phyloP scores from a whole-genome alignment of 2,329 filamentous ascomycete genomes.

The Fusarium musae region DNA sequence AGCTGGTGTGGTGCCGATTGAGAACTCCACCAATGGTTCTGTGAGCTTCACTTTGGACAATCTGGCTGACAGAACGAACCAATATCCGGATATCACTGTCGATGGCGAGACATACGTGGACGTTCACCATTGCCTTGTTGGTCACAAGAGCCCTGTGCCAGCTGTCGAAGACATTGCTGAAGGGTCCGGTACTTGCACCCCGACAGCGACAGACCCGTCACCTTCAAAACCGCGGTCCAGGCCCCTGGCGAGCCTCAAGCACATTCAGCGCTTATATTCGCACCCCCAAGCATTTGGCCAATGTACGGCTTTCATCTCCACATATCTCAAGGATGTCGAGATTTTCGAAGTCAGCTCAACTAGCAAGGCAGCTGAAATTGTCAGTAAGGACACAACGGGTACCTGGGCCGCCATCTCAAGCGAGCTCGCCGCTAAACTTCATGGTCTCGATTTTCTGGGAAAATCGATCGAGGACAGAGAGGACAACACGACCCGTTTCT shows the following conservation, averaged over 20 bases:
- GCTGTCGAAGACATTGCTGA: slow-evolving; percentile 45
- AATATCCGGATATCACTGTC: slow-evolving; percentile 76
- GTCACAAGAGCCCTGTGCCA: slow-evolving; percentile 52
- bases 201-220: slow-evolving; percentile 58
- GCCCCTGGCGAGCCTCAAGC: slow-evolving; percentile 63
- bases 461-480: slow-evolving; percentile 76
- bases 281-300: slow-evolving; percentile 97
- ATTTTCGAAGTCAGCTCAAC: slow-evolving; percentile 87
- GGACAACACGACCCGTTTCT: slow-evolving; percentile 84
- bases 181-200: slow-evolving; percentile 60
- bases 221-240: slow-evolving; percentile 58
- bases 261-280: slow-evolving; percentile 83
- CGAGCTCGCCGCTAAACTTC: slow-evolving; percentile 74
- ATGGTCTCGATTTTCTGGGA: slow-evolving; percentile 76
- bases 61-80: slow-evolving; percentile 76
- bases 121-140: slow-evolving; percentile 89
- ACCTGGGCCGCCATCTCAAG: slow-evolving; percentile 82
- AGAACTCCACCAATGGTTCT: slow-evolving; percentile 94
- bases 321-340: slow-evolving; percentile 78
- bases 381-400: slow-evolving; percentile 67
- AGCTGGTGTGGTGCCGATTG: slow-evolving; percentile 90
- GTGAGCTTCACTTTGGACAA: slow-evolving; percentile 92
- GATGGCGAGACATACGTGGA: slow-evolving; percentile 87
- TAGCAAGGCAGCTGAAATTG: slow-evolving; percentile 83
- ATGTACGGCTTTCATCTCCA: slow-evolving; percentile 79